A percentile compares a stretch with the other conserved stretches of the same genome.
Evolutionary conservation across 176 grass and related monocot species (phyloP).

Genomic region (bread wheat (Triticum aestivum)): IWGSC_CS_RefSeq_v2.1 NC_057795.1:684998981-684999480

Average conservation of each 20-base stretch:
- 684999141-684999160: background rate
- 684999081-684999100: background rate
- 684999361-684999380: background rate
- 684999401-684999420: slow-evolving; percentile 45
- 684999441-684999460: slow-evolving; percentile 38
- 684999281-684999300: too few relatives aligned
- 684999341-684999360: slow-evolving; percentile 15
- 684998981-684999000: background rate
- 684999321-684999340: background rate
- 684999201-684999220: background rate
- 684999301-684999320: background rate
- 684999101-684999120: background rate
- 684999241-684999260: background rate
- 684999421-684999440: slow-evolving; percentile 32
- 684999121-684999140: background rate
- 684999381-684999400: slow-evolving; percentile 27
- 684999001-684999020: too few relatives aligned
- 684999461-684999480: slow-evolving; percentile 28
- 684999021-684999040: background rate
- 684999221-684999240: background rate
- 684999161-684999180: background rate
- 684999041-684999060: too few relatives aligned
- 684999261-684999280: too few relatives aligned
- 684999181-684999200: background rate
- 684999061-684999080: slow-evolving; percentile 9